These are phyloP conservation scores for Favolaschia claudopus DNA, from an alignment of 768 basidiomycete genomes.

Conservation along the genomic window DNA sequence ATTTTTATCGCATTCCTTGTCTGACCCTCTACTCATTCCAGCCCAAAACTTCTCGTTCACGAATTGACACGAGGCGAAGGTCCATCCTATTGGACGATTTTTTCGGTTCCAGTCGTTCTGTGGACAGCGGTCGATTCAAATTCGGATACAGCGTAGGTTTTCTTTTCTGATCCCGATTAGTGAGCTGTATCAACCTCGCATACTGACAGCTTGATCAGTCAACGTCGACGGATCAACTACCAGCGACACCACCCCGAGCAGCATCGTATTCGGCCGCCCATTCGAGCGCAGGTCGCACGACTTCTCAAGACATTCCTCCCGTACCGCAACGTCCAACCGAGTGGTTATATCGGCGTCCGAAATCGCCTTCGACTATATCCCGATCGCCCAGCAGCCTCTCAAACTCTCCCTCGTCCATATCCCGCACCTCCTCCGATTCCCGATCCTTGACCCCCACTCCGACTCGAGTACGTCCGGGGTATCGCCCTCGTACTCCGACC, in stretches of 20 bases:
- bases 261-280: constrained; percentile 16
- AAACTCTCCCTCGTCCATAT: constrained; percentile 23
- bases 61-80: constrained; percentile 20
- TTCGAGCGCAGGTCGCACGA: constrained; percentile 26
- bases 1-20: not conserved
- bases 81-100: constrained; percentile 30
- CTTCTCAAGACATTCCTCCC: constrained; percentile 31
- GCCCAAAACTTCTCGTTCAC: constrained; percentile 24
- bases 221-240: constrained; percentile 22
- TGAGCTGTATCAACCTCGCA: constrained; percentile 10
- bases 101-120: constrained; percentile 21
- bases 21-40: constrained; percentile 2
- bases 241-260: constrained; percentile 21
- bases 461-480: constrained; percentile 36
- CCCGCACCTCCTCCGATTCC: constrained; percentile 27
- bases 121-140: constrained; percentile 14
- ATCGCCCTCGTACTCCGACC: constrained; percentile 33
- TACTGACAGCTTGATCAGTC: constrained; percentile 14
- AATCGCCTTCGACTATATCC: constrained; percentile 36
- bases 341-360: constrained; percentile 58
- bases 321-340: constrained; percentile 41
- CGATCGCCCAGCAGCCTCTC: constrained; percentile 27
- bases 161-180: constrained; percentile 1
- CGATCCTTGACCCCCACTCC: constrained; percentile 34
- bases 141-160: constrained; percentile 23